Percentiles rank a stretch among this genome's conserved stretches.
Evolutionary conservation across 768 basidiomycete species (phyloP).

Genomic region (Tricholomella constricta): DNA sequence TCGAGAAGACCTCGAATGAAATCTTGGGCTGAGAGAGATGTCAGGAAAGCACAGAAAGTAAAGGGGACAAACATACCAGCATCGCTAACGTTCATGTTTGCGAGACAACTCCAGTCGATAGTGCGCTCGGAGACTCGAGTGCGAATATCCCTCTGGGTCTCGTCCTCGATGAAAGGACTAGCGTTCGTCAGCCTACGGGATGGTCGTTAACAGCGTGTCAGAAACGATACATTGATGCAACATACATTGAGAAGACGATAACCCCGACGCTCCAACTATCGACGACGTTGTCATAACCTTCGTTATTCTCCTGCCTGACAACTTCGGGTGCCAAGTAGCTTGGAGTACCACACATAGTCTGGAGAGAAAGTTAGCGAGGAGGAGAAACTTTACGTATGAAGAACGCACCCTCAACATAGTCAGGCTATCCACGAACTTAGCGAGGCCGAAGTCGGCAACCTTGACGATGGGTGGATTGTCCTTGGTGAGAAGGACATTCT

Average conservation of each 20-base stretch:
- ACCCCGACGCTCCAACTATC: conserved; percentile 98
- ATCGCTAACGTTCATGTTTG: conserved; percentile 37
- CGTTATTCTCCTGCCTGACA: conserved; percentile 59
- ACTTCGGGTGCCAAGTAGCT: conserved; percentile 94
- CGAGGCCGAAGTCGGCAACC: conserved; percentile 95
- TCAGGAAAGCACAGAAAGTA: not conserved
- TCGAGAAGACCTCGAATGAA: conserved; percentile 73
- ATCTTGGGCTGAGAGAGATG: conserved; percentile 46
- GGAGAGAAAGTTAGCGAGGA: not conserved
- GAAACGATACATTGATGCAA: not conserved
- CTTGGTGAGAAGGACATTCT: conserved; percentile 85
- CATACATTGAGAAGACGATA: conserved; percentile 87
- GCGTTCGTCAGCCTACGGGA: conserved; percentile 67
- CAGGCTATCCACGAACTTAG: conserved; percentile 82
- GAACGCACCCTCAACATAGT: conserved; percentile 71
- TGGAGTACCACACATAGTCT: conserved; percentile 98
- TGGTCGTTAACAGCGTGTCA: not conserved
- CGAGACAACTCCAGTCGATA: conserved; percentile 64
- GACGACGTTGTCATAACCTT: conserved; percentile 86
- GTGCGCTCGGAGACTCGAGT: conserved; percentile 57
- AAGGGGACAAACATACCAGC: conserved; percentile 41
- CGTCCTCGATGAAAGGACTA: conserved; percentile 81
- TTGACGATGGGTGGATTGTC: conserved; percentile 74
- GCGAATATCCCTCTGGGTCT: conserved; percentile 58
- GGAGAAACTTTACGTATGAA: not conserved